Conservation (phyloP, 2,329 filamentous ascomycete species). For the Orbilia javanica region DNA sequence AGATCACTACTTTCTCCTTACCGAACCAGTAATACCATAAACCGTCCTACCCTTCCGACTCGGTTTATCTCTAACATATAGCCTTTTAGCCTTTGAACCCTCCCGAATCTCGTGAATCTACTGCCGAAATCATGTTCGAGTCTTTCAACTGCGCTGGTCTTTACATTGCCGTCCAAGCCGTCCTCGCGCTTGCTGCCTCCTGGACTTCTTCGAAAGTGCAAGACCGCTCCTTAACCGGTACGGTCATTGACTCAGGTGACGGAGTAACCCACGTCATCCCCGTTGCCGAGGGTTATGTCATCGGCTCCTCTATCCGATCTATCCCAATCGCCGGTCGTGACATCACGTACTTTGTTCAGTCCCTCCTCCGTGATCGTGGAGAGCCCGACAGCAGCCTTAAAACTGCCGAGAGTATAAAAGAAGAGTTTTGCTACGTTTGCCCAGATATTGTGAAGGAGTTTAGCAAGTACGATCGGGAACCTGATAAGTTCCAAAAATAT, state of each 20-base stretch:
- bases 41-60: slow-evolving; percentile 15
- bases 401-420: slow-evolving; percentile 98
- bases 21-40: slow-evolving; percentile 80
- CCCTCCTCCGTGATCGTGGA: slow-evolving; percentile 91
- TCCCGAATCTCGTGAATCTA: slow-evolving; percentile 98
- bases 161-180: slow-evolving; percentile 98
- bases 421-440: slow-evolving; percentile 98
- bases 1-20: slow-evolving; percentile 98
- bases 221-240: slow-evolving; percentile 94
- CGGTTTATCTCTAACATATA: slow-evolving; percentile 44
- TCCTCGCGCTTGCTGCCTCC: slow-evolving; percentile 93
- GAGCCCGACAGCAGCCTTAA: slow-evolving; percentile 97
- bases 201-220: slow-evolving; percentile 99
- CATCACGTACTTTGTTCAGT: slow-evolving; percentile 99
- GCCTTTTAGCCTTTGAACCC: slow-evolving; percentile 85
- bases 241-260: slow-evolving; percentile 97
- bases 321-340: slow-evolving; percentile 98
- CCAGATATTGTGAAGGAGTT: slow-evolving; percentile 99
- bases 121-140: slow-evolving; percentile 99
- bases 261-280: slow-evolving; percentile 99
- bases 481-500: slow-evolving; percentile 90
- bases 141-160: slow-evolving; percentile 99
- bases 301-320: slow-evolving; percentile 98
- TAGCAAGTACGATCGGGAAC: slow-evolving; percentile 90
- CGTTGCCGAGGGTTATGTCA: slow-evolving; percentile 98